phyloP scores from a whole-genome alignment of 208 protist genomes.

The Trichomonas vaginalis region DNA sequence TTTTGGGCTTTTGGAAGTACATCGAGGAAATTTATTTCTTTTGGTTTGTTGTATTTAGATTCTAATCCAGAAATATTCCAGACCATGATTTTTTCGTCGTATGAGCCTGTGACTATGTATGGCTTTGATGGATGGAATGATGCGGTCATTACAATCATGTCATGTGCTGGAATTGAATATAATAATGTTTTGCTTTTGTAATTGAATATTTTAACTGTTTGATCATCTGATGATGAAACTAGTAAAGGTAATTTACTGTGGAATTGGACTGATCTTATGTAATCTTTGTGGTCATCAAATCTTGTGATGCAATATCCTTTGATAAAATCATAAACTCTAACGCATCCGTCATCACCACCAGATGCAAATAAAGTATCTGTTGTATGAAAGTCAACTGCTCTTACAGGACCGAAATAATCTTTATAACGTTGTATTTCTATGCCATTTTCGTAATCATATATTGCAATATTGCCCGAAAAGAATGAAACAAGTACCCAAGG shows the following conservation, averaged over 20 bases:
- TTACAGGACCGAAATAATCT: conserved; percentile 58
- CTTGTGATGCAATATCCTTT: conserved; percentile 84
- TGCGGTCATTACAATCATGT: conserved; percentile 98
- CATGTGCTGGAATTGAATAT: conserved; percentile 75
- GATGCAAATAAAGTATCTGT: conserved; percentile 92
- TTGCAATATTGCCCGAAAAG: conserved; percentile 94
- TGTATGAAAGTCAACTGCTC: conserved; percentile 88
- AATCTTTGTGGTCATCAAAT: conserved; percentile 89
- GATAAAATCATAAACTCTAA: conserved; percentile 98
- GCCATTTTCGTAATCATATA: conserved; percentile 95
- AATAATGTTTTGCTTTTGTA: conserved; percentile 63
- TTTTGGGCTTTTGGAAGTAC: conserved; percentile 57
- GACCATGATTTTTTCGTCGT: conserved; percentile 91
- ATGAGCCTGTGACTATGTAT: conserved; percentile 86
- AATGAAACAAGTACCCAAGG: conserved; percentile 88
- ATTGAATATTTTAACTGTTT: conserved; percentile 79
- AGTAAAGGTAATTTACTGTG: conserved; percentile 73
- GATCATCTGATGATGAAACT: conserved; percentile 86
- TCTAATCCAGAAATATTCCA: conserved; percentile 89
- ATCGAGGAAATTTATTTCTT: not conserved
- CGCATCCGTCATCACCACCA: conserved; percentile 93
- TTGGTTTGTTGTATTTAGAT: not conserved
- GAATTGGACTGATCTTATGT: conserved; percentile 85
- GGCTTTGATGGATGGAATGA: conserved; percentile 35
- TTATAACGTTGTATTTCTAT: not conserved